A percentile compares a stretch with the other conserved stretches of the same genome.
phyloP scores from a whole-genome alignment of 345 rosid species.

The Camelina hispida region DNA sequence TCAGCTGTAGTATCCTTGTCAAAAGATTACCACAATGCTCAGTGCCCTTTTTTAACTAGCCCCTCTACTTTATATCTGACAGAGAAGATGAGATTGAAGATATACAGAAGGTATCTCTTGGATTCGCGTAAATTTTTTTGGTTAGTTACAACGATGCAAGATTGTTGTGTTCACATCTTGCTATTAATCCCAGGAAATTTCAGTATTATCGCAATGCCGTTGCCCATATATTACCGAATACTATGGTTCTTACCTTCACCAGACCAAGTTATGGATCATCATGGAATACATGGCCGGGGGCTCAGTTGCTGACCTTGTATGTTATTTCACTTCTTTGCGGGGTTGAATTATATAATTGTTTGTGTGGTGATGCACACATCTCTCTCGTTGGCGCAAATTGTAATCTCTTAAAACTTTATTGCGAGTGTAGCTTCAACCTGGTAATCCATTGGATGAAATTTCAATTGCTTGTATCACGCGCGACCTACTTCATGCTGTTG shows the following conservation, averaged over 20 bases:
- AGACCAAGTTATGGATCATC: constrained; percentile 98
- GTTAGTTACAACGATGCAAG: constrained; percentile 21
- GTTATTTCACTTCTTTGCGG: constrained; percentile 51
- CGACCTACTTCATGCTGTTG: constrained; percentile 95
- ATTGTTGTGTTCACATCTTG: constrained; percentile 39
- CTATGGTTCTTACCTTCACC: constrained; percentile 96
- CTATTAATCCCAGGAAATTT: constrained; percentile 73
- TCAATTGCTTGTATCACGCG: constrained; percentile 93
- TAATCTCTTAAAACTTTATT: constrained; percentile 18
- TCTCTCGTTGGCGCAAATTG: constrained; percentile 21
- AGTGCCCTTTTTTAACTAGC: constrained; percentile 33
- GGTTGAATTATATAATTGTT: constrained; percentile 20
- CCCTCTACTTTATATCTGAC: constrained; percentile 44
- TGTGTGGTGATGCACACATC: constrained; percentile 22
- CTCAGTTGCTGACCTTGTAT: constrained; percentile 98
- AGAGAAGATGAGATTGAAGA: constrained; percentile 99
- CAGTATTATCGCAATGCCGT: constrained; percentile 96
- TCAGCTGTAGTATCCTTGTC: constrained; percentile 18
- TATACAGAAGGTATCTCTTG: constrained; percentile 84
- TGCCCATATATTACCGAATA: constrained; percentile 94
- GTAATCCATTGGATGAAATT: constrained; percentile 87
- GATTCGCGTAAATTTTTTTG: constrained; percentile 11
- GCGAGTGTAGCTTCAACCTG: constrained; percentile 84
- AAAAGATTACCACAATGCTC: constrained; percentile 21
- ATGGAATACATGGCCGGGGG: constrained; percentile 99